phyloP scores from a whole-genome alignment of 768 basidiomycete genomes.

The Russula sp. region DNA sequence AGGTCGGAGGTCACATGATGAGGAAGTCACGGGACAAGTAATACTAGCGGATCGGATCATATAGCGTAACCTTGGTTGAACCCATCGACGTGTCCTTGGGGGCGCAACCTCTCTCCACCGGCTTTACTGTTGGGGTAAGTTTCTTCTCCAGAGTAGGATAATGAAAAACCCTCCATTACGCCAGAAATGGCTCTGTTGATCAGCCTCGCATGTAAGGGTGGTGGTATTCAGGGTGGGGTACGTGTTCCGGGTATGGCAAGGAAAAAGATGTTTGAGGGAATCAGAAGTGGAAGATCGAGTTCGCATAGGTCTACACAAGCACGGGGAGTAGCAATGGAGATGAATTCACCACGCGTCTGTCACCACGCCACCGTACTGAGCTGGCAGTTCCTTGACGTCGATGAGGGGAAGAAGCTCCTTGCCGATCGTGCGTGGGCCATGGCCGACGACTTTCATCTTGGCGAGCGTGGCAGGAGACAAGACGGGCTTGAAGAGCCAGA shows the following conservation, averaged over 20 bases:
- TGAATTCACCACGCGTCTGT: conserved; percentile 40
- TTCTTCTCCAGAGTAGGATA: too few relatives aligned
- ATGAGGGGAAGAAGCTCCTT: conserved; percentile 57
- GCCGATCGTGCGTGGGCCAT: conserved; percentile 50
- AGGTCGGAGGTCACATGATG: too few relatives aligned
- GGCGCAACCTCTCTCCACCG: too few relatives aligned
- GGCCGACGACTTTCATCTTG: conserved; percentile 76
- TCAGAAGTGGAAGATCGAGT: not conserved
- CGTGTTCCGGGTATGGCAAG: not conserved
- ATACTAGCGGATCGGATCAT: too few relatives aligned
- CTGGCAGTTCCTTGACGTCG: conserved; percentile 52
- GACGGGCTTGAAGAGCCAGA: conserved; percentile 76
- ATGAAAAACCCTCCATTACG: too few relatives aligned
- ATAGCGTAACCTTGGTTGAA: too few relatives aligned
- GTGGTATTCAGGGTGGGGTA: not conserved
- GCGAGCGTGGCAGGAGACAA: conserved; percentile 66
- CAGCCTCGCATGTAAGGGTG: not conserved
- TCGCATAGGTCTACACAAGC: not conserved
- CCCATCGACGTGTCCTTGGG: too few relatives aligned
- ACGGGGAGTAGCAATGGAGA: not conserved
- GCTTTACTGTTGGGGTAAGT: too few relatives aligned
- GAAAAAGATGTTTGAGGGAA: not conserved
- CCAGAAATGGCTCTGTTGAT: too few relatives aligned
- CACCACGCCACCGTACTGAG: conserved; percentile 64
- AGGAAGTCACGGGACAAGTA: too few relatives aligned